These are phyloP conservation scores for Cercospora sp. DNA, from an alignment of 2,329 filamentous ascomycete genomes.

Conservation along the genomic window DNA sequence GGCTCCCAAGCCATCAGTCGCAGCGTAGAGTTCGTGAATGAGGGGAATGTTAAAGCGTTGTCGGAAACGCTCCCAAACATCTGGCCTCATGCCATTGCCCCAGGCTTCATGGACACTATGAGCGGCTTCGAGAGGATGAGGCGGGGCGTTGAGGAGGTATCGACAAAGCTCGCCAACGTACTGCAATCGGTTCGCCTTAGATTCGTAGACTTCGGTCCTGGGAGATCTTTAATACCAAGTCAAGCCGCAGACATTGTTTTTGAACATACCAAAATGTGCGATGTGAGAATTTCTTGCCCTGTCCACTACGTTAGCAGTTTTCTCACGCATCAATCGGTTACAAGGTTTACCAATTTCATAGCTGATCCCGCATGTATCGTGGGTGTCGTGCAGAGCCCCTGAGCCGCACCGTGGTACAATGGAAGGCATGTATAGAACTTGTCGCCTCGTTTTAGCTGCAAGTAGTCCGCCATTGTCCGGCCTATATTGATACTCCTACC, in stretches of 20 bases:
- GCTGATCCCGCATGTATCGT: constrained; percentile 60
- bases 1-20: constrained; percentile 37
- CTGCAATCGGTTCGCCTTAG: constrained; percentile 71
- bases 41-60: constrained; percentile 56
- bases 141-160: constrained; percentile 69
- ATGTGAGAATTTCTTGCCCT: constrained; percentile 73
- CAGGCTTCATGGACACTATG: constrained; percentile 71
- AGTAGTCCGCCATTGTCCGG: constrained; percentile 64
- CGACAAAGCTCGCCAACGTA: constrained; percentile 85
- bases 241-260: not conserved
- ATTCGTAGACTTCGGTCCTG: constrained; percentile 62
- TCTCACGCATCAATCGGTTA: not conserved
- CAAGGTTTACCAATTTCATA: constrained; percentile 55
- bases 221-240: not conserved
- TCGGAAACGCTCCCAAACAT: constrained; percentile 80
- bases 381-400: constrained; percentile 65
- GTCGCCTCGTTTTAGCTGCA: constrained; percentile 62
- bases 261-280: constrained; percentile 64
- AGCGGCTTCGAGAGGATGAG: constrained; percentile 66
- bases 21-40: constrained; percentile 41
- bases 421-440: constrained; percentile 64
- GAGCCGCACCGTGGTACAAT: constrained; percentile 76
- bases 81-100: constrained; percentile 79
- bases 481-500: constrained; percentile 30
- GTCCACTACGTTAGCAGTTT: not conserved